Base-by-base conservation (phyloP, 78 protist species). In the Dictyostelium capitatum region DNA sequence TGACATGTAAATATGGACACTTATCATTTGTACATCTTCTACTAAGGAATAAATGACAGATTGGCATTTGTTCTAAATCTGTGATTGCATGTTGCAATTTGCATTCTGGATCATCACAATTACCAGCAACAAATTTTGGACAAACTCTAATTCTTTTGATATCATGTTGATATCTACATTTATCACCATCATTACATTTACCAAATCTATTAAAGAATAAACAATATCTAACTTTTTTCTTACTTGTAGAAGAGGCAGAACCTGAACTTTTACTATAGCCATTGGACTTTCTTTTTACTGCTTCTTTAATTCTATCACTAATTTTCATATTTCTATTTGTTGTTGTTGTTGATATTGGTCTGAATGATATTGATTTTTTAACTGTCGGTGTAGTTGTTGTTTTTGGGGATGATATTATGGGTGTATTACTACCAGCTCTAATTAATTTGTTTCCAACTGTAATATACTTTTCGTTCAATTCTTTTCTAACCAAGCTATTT, bases 161-260 rank as follows among this genome's bases (percentile, higher is more conserved):
- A 41, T 89, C 94, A 50, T 89, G 94, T 17, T 37, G 48, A 81
- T 78, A 89, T 82, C n/a, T 80, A 64, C 94, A 89, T 6, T 79
- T 62, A 8, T 78, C 75, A 17, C 83, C 79, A 73, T 57, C 74
- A 47, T 89, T 89, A 64, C 94, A 89, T 48, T 78, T 81, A 19
- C 94, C 94, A 82, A 89, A 89, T 75, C 92, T 54, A 75, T 73
- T 85, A 48, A 75, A 85, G 62, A 75, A 85, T 75, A 85, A 30
- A 85, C 92, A 85, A 75, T 75, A 57, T 43, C 75, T 32, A 25
- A 9, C 75, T 20, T 84, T 53, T 57, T 85, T 48, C 37, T 32
- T 67, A 14, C 19, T 67, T 12, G n/a, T n/a, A n/a, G n/a, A n/a
- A n/a, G 10, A 14, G 10, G 10, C 4, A 1, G 15, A 51, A 51